Conservation (phyloP, 306 rosid genomes). For the Hippophae rhamnoides region DNA sequence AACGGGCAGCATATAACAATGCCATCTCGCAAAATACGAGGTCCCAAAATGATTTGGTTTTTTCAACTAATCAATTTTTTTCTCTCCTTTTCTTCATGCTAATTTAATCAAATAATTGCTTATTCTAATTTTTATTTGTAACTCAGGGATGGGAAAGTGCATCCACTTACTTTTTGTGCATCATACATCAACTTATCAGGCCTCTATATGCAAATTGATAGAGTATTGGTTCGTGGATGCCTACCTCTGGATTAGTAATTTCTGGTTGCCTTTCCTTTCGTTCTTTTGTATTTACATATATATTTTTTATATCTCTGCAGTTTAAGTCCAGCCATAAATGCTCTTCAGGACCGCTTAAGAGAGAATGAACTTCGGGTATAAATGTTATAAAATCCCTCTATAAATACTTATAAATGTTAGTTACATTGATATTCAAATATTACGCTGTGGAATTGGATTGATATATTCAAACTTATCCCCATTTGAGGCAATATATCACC, state of each 20-base stretch:
- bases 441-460: no score
- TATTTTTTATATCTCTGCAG: slow-evolving; percentile 39
- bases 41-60: slow-evolving; percentile 31
- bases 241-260: slow-evolving; percentile 11
- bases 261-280: slow-evolving; percentile 5
- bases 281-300: slow-evolving; percentile 6
- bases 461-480: no score
- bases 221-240: slow-evolving; percentile 71
- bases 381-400: slow-evolving; percentile 7
- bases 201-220: slow-evolving; percentile 95
- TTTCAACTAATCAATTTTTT: not conserved
- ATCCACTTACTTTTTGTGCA: slow-evolving; percentile 83
- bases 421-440: no score
- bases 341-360: slow-evolving; percentile 77
- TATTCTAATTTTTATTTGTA: slow-evolving; percentile 16
- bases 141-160: slow-evolving; percentile 75
- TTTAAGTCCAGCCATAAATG: slow-evolving; percentile 85
- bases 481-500: no score
- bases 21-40: slow-evolving; percentile 72
- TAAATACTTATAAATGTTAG: no score
- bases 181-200: slow-evolving; percentile 90
- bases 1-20: slow-evolving; percentile 80
- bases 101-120: slow-evolving; percentile 4
- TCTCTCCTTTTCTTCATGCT: not conserved
- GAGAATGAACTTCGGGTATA: slow-evolving; percentile 87